Evolutionary conservation across 768 basidiomycete species (phyloP), one percentile per base, ranked within the genome.

Genomic region (Leccinum fibrillosum): DNA sequence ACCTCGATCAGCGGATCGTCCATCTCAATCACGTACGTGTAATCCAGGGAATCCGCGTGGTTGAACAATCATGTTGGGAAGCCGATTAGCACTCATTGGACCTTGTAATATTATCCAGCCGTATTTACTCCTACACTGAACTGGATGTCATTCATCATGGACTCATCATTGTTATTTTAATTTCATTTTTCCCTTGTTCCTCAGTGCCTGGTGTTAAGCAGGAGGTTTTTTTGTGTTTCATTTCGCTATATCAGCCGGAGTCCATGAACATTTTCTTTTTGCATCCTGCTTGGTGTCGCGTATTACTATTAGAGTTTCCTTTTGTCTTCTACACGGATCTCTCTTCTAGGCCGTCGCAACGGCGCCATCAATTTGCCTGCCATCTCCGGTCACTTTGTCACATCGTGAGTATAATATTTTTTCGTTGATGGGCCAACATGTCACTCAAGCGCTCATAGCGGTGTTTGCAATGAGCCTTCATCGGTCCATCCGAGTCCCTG

Each of bases 11-110:
- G 9, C 30, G 58, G 30, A 8, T 28, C 47, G 3, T 53, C 54
- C 1, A 47, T 63, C 23, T 55, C 54, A 9, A 34, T 55, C 26
- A 8, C 13, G 11, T 48, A 62, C 11, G 45, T 52, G 35, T 60
- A 49, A 17, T 49, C 26, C 23, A 11, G 17, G 48, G 26, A 47
- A 25, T 9, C 5, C 21, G 21, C 44, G n/a, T 47, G 45, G 19
- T 47, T 47, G 7, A 8, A 25, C 23, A 23, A 8, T 25, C 23
- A 25, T 47, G 15, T 25, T 23, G 23, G 21, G 23, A 47, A 47
- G 2, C 7, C 25, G 17, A 6, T 26, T 49, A 49, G 9, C 25
- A n/a, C 25, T 23, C 25, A 49, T 49, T 49, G 23, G 25, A 25
- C 23, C 17, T 9, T 28, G 1, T 9, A 28, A 15, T 25, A 49